Conservation (phyloP, 345 rosid genomes). For the Durio zibethinus region DNA sequence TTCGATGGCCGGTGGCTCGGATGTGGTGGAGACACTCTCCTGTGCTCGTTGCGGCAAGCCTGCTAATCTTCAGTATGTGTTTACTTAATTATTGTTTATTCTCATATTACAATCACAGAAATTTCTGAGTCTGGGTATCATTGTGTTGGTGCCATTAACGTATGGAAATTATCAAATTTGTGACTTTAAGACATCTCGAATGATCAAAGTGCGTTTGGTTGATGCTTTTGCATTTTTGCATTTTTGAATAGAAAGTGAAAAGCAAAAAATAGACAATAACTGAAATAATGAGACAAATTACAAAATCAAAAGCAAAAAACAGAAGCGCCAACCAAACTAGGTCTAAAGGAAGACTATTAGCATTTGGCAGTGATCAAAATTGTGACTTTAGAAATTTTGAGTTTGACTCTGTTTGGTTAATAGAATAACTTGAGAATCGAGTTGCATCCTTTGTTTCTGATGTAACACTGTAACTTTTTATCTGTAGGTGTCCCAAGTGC, state of each 20-base stretch:
- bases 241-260: too few species aligned
- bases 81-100: background rate
- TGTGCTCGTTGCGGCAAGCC: conserved; percentile 57
- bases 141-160: background rate
- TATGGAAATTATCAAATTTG: background rate
- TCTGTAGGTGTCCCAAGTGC: conserved; percentile 85
- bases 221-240: too few species aligned
- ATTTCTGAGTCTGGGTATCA: background rate
- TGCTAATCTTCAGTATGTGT: conserved; percentile 52
- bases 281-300: too few species aligned
- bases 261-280: too few species aligned
- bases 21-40: conserved; percentile 35
- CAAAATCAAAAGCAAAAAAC: too few species aligned
- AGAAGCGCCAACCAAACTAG: too few species aligned
- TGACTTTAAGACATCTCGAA: background rate
- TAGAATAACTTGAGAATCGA: background rate
- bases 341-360: background rate
- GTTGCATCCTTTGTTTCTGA: background rate
- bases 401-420: background rate
- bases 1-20: conserved; percentile 55
- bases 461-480: conserved; percentile 1
- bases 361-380: background rate
- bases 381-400: too few species aligned
- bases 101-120: background rate
- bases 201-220: background rate